Percentiles rank a stretch among this genome's conserved stretches.
These are phyloP conservation scores for Mycena epipterygia DNA, from an alignment of 768 basidiomycete species.

Conservation along the genomic window DNA sequence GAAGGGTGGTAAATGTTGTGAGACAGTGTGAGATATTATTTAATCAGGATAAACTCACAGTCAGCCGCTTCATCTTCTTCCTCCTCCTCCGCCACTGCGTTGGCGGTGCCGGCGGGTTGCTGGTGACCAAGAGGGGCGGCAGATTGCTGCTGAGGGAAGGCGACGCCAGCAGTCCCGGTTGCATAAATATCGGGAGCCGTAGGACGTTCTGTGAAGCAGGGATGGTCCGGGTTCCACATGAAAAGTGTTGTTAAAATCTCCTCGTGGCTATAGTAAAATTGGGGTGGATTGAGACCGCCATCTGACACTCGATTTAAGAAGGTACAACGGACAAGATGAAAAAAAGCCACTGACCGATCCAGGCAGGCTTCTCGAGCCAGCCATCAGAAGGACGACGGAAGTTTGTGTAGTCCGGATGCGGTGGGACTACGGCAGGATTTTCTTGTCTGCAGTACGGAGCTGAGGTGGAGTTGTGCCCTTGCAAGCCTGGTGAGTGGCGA, in stretches of 20 bases:
- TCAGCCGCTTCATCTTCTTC: too few species aligned
- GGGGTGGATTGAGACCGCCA: conserved; percentile 25
- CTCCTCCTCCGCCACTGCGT: too few species aligned
- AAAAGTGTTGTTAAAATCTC: conserved; percentile 25
- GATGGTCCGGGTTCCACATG: conserved; percentile 30
- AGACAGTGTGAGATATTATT: too few species aligned
- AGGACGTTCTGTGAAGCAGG: not conserved
- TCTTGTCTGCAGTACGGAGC: not conserved
- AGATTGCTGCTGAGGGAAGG: too few species aligned
- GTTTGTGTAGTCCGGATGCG: not conserved
- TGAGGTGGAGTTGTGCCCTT: not conserved
- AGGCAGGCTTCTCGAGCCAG: conserved; percentile 35
- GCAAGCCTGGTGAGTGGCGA: not conserved
- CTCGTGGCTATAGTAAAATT: conserved; percentile 25
- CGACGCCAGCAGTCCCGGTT: not conserved
- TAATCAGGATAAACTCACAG: too few species aligned
- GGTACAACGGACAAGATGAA: not conserved
- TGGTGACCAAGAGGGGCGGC: too few species aligned
- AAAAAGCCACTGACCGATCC: conserved; percentile 24
- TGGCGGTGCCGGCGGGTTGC: too few species aligned
- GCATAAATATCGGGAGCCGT: not conserved
- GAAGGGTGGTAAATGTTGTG: too few species aligned
- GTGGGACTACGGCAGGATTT: not conserved
- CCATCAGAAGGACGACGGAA: conserved; percentile 25
- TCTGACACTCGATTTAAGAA: not conserved